Evolutionary conservation across 1,284 basidiomycete species (phyloP).

Genomic region (Ustilago vetiveriae): DNA sequence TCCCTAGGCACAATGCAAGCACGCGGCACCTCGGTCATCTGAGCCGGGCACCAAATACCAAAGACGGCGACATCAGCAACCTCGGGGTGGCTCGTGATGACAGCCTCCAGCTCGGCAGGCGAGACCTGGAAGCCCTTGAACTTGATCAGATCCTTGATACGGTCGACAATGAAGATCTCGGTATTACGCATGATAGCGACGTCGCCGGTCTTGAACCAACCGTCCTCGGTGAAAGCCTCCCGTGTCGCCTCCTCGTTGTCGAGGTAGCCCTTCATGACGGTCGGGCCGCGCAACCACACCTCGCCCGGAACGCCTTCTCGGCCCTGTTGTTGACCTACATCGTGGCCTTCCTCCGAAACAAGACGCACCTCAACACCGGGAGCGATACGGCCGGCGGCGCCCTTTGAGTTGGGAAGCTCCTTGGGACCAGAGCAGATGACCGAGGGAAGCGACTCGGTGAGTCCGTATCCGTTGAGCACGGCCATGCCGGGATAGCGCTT

Average conservation of each 20-base stretch:
- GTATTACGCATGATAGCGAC: conserved; percentile 54
- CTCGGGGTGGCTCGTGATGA: conserved; percentile 43
- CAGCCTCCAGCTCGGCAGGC: conserved; percentile 55
- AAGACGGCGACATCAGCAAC: conserved; percentile 47
- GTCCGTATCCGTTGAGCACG: conserved; percentile 73
- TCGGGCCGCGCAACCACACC: conserved; percentile 40
- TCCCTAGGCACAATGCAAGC: conserved; percentile 64
- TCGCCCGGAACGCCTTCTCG: conserved; percentile 68
- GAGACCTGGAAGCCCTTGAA: conserved; percentile 59
- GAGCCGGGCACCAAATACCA: conserved; percentile 32
- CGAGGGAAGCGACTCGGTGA: conserved; percentile 80
- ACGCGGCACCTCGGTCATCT: conserved; percentile 58
- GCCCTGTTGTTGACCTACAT: conserved; percentile 69
- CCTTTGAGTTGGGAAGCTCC: conserved; percentile 52
- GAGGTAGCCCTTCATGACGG: conserved; percentile 58
- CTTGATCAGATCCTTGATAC: conserved; percentile 58
- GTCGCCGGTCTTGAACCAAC: conserved; percentile 56
- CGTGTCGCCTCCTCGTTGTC: conserved; percentile 38
- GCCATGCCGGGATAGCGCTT: conserved; percentile 69
- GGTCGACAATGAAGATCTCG: conserved; percentile 57
- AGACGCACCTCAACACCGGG: conserved; percentile 82
- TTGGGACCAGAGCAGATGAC: conserved; percentile 66
- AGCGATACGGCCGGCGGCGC: conserved; percentile 74
- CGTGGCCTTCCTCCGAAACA: conserved; percentile 71
- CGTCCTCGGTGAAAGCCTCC: conserved; percentile 50